These are phyloP conservation scores for Aspergillus jensenii DNA, from an alignment of 2,329 filamentous ascomycete genomes.

Conservation along the genomic window DNA sequence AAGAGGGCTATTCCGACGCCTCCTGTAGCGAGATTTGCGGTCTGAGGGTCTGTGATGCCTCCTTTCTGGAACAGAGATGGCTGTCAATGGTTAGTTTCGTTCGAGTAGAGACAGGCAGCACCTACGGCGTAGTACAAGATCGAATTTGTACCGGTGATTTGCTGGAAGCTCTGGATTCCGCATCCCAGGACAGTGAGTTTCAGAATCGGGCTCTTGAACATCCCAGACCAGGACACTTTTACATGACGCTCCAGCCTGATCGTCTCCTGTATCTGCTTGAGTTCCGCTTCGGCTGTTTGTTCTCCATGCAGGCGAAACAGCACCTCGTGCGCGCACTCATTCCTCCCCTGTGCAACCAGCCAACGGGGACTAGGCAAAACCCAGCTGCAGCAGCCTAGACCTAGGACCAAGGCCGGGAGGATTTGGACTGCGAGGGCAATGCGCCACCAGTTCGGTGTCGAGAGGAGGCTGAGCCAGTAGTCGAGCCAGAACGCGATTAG, in stretches of 20 bases:
- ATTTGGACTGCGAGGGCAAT: conserved; percentile 21
- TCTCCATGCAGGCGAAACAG: conserved; percentile 19
- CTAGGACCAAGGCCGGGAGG: conserved; percentile 18
- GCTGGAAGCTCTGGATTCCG: conserved; percentile 20
- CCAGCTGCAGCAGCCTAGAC: conserved; percentile 3
- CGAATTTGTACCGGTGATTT: conserved; percentile 21
- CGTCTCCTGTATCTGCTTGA: conserved; percentile 15
- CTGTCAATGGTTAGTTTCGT: not conserved
- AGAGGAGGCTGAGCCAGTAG: conserved; percentile 17
- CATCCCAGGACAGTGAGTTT: conserved; percentile 20
- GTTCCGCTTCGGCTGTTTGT: conserved; percentile 16
- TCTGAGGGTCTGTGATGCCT: conserved; percentile 16
- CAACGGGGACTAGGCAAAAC: conserved; percentile 22
- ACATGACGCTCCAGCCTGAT: conserved; percentile 3
- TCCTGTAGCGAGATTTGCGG: conserved; percentile 17
- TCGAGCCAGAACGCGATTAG: conserved; percentile 21
- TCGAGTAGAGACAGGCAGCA: not conserved
- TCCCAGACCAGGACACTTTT: conserved; percentile 1
- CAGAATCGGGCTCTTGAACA: not conserved
- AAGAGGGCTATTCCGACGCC: conserved; percentile 18
- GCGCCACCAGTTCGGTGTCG: conserved; percentile 20
- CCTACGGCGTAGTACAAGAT: conserved; percentile 21
- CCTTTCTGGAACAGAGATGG: conserved; percentile 20
- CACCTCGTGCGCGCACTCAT: conserved; percentile 20
- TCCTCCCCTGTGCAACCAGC: conserved; percentile 20